A percentile compares a stretch with the other conserved stretches of the same genome.
Conservation (phyloP, 2,329 filamentous ascomycete genomes). For the Lecanoromycetidae sp. region DNA sequence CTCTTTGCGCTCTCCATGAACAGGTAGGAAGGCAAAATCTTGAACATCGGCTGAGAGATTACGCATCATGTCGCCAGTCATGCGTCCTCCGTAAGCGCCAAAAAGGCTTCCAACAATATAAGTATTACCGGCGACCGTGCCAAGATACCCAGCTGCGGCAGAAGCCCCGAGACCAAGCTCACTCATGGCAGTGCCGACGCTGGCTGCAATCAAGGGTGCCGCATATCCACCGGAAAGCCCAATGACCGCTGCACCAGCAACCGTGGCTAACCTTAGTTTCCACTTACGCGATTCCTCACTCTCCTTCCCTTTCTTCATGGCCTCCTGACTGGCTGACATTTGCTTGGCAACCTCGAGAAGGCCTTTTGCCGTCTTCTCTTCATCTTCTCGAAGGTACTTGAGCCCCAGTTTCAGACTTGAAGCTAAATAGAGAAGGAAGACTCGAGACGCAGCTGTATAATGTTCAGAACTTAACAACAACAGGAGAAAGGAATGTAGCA, state of each 20-base stretch:
- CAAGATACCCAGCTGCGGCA: conserved; percentile 63
- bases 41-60: conserved; percentile 75
- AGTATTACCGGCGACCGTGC: conserved; percentile 65
- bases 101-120: conserved; percentile 75
- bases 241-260: conserved; percentile 80
- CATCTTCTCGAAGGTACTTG: conserved; percentile 49
- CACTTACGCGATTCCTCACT: conserved; percentile 53
- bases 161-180: conserved; percentile 63
- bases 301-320: conserved; percentile 57
- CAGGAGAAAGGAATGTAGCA: conserved; percentile 56
- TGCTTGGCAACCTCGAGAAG: conserved; percentile 58
- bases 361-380: conserved; percentile 55
- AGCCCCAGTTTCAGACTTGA: conserved; percentile 53
- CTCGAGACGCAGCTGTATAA: conserved; percentile 55
- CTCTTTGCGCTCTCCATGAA: conserved; percentile 46
- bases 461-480: conserved; percentile 58
- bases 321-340: conserved; percentile 63
- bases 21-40: conserved; percentile 75
- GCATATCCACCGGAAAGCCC: conserved; percentile 68
- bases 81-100: conserved; percentile 76
- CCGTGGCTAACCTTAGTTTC: conserved; percentile 77
- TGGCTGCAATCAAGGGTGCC: conserved; percentile 58
- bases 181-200: conserved; percentile 66
- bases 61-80: conserved; percentile 78
- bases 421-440: conserved; percentile 53